Conservation (phyloP, 495 filamentous ascomycete genomes). For the Aspergillus homomorphus region DNA sequence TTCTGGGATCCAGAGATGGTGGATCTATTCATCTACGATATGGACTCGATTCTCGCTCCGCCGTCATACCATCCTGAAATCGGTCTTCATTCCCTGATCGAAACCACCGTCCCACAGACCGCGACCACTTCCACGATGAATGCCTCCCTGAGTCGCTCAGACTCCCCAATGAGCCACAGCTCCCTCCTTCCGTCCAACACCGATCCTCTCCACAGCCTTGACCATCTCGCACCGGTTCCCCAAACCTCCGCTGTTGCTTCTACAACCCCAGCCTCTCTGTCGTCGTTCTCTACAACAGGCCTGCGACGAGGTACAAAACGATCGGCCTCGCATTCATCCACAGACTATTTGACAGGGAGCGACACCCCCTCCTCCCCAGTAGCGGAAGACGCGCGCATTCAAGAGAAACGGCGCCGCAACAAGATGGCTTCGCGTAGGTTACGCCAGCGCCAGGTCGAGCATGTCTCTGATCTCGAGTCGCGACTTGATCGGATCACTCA, state of each 20-base stretch:
- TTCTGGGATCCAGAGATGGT: not conserved
- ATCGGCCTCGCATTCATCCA: not conserved
- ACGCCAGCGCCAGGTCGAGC: not conserved
- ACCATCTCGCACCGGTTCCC: not conserved
- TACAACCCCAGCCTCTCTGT: too few relatives aligned
- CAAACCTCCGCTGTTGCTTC: not conserved
- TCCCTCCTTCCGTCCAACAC: not conserved
- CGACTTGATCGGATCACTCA: not conserved
- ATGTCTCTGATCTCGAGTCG: not conserved
- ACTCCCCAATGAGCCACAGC: too few relatives aligned
- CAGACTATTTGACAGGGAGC: not conserved
- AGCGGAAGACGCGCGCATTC: not conserved
- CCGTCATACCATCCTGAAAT: too few relatives aligned
- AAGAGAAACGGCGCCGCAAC: not conserved
- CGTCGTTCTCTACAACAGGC: not conserved
- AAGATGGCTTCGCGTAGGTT: slow-evolving; percentile 1
- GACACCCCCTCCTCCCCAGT: not conserved
- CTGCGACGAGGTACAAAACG: not conserved
- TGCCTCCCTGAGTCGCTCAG: too few relatives aligned
- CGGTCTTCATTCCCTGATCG: not conserved
- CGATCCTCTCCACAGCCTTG: not conserved
- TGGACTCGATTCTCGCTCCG: not conserved
- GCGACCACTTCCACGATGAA: too few relatives aligned
- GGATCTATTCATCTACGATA: not conserved
- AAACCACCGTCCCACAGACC: not conserved